Evolutionary conservation across 1,284 basidiomycete species (phyloP), one percentile per base, ranked within the genome.

Genomic region (Ustilago crameri): DNA sequence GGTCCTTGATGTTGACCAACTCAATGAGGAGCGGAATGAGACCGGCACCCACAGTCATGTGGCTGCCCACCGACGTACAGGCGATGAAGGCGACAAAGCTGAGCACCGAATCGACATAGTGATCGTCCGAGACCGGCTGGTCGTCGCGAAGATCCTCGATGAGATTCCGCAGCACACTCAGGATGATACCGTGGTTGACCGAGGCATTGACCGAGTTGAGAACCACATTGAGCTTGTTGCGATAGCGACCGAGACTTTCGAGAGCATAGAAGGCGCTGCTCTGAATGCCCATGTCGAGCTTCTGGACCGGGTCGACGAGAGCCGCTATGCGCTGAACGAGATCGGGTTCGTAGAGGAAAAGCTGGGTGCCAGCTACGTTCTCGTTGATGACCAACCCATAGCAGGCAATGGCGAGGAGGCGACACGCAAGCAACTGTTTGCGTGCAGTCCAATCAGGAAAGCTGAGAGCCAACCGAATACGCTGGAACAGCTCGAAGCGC

Each of bases 1-100:
- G 66, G 8, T 59, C 51, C 14, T 32, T 27, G 44, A 74, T 72
- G 32, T 67, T 54, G 38, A 79, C 47, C 9, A 83, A 55, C 42
- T 79, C 64, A 48, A 83, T 49, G 15, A 99, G 87, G 9, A 95
- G 86, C 1, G 93, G 93, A 27, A 98, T 88, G 44, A 98, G 86
- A 3, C 96, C 96, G n/a, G 96, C 95, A n/a, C 93, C 92, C 58
- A 98, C 91, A 42, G 98, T 89, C 90, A 96, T 92, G 78, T 91
- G 93, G 32, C 92, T 93, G 30, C 93, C 93, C 1, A 90, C 88
- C 3, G 91, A 87, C 76, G 93, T 91, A 18, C 91, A 90, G 14
- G 93, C 90, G 69, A 98, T 88, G 84, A 90, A 93, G 2, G 91
- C 93, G 40, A 98, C 87, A 78, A 98, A 92, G 23, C 90, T 89